Conservation (phyloP, 148 eudicot genomes). For the Silene conica region DNA sequence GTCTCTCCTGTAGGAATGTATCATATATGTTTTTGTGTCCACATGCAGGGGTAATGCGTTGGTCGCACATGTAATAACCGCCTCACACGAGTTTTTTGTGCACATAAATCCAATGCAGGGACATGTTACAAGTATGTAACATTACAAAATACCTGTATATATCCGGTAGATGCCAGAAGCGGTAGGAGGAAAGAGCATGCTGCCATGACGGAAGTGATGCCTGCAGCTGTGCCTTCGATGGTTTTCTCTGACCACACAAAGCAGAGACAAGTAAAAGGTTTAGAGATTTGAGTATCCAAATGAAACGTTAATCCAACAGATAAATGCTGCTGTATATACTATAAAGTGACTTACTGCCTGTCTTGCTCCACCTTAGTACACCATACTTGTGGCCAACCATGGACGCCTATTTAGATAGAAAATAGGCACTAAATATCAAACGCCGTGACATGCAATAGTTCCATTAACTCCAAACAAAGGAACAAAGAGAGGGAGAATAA, state of each 20-base stretch:
- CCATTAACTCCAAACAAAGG: neutral
- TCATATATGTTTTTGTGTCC: neutral
- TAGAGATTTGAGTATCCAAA: neutral
- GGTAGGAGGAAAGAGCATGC: slow-evolving; percentile 87
- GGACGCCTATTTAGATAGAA: slow-evolving; percentile 59
- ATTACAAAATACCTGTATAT: slow-evolving; percentile 39
- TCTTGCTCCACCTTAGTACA: slow-evolving; percentile 89
- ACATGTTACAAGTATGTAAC: neutral
- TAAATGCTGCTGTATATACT: neutral
- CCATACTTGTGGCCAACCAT: slow-evolving; percentile 98
- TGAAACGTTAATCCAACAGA: neutral
- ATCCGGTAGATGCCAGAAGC: slow-evolving; percentile 72
- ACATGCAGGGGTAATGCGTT: neutral
- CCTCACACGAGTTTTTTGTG: neutral
- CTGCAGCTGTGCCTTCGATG: slow-evolving; percentile 96
- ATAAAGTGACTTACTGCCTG: slow-evolving; percentile 59
- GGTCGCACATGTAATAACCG: neutral
- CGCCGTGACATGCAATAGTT: neutral
- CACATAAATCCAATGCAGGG: neutral
- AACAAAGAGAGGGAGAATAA: neutral
- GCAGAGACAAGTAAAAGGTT: slow-evolving; percentile 6
- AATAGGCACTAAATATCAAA: neutral
- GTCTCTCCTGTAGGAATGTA: neutral
- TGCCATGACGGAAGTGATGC: slow-evolving; percentile 84
- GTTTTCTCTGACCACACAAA: slow-evolving; percentile 65